Base-by-base conservation (phyloP, 352 stramenopile genomes). In the Globisporangium echinulatum region DNA sequence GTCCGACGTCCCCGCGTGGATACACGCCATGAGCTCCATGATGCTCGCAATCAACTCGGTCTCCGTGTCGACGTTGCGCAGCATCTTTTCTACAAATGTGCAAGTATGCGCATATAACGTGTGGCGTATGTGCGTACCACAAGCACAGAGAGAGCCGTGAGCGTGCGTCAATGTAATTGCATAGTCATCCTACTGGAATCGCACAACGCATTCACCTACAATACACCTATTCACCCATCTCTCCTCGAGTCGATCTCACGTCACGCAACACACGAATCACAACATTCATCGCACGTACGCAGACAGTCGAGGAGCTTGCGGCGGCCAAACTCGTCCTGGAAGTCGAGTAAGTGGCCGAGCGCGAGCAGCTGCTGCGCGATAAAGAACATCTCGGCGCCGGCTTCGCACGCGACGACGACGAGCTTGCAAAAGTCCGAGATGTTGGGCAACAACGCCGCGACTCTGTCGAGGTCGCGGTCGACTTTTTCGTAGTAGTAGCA, bases 321-420 rank as follows among this genome's bases (percentile, higher is more conserved):
- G n/a, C 80, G 80, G 7, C 83, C 83, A 52, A 90, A 88, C 52
- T 93, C 83, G 55, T 93, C 83, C 53, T 90, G 81, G 55, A 86
- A 90, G 62, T 93, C 83, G 33, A 93, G 47, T 13, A 82, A 73
- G 47, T 77, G 77, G 13, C 81, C 83, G 17, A 91, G 58, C 44
- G 68, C 66, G 1, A 93, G 69, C 17, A 91, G 58, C 60, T 93
- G 79, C 60, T 88, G 75, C 7, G 81, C 72, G 17, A 91, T 77
- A 54, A 89, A 87, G 37, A 87, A 67, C 54, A 84, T 75, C 37
- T 84, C 70, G 17, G 65, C 68, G 37, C 70, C 63, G 1, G 71
- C 72, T 46, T 73, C 77, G 37, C 76, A 83, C 8, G 71, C 72
- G 0, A 71, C 70, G 14, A 77, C 68, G 1, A 93, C 67, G 38